Evolutionary conservation across 345 rosid genomes (phyloP).

Genomic region (Schrenkiella parvula): DNA sequence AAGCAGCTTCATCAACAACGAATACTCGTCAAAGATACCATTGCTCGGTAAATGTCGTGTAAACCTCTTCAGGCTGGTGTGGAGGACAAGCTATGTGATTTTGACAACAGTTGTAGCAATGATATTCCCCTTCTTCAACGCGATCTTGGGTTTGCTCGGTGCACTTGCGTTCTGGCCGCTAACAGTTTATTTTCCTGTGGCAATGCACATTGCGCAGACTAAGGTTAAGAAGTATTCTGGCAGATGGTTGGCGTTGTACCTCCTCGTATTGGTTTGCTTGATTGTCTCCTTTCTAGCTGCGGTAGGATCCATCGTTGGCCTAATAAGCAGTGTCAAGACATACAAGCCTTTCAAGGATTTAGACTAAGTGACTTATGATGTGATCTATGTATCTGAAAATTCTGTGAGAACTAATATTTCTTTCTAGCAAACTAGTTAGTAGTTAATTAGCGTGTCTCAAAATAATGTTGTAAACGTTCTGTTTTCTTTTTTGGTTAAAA

Average conservation of each 20-base stretch:
- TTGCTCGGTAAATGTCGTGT: conserved; percentile 38
- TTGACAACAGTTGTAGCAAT: conserved; percentile 62
- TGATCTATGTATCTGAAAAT: not conserved
- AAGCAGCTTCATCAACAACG: conserved; percentile 52
- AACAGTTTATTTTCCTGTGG: conserved; percentile 78
- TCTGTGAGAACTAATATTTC: not conserved
- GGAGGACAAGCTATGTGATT: conserved; percentile 72
- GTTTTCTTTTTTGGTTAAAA: not conserved
- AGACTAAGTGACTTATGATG: conserved; percentile 1
- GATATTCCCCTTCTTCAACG: conserved; percentile 91
- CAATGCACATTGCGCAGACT: conserved; percentile 68
- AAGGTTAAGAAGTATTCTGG: conserved; percentile 47
- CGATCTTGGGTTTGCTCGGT: conserved; percentile 73
- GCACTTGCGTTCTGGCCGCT: conserved; percentile 81
- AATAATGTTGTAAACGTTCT: conserved; percentile 3
- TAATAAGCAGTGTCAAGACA: conserved; percentile 44
- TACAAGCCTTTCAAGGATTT: conserved; percentile 61
- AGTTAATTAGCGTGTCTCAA: not conserved
- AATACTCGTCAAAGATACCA: conserved; percentile 41
- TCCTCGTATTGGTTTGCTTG: conserved; percentile 52
- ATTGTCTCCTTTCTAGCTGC: conserved; percentile 61
- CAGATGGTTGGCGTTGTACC: conserved; percentile 66
- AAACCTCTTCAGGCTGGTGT: conserved; percentile 60
- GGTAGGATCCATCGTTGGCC: conserved; percentile 72
- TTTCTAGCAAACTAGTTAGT: not conserved